These are phyloP conservation scores for Tuber aestivum DNA, from an alignment of 495 filamentous ascomycete genomes.

Conservation along the genomic window DNA sequence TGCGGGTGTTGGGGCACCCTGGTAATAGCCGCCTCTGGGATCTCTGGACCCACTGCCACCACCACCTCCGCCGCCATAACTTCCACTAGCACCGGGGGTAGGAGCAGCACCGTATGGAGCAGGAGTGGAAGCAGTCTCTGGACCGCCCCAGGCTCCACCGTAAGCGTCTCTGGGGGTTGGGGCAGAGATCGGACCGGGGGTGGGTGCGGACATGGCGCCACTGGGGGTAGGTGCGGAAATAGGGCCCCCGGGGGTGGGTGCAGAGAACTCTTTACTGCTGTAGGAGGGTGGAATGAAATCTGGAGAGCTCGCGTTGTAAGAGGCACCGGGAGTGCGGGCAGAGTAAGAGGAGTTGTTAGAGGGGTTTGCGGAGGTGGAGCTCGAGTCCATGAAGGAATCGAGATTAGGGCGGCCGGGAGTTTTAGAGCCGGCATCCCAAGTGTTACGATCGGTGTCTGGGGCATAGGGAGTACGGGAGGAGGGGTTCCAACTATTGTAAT, in stretches of 20 bases:
- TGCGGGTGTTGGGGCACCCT: slow-evolving; percentile 72
- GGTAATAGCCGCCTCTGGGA: slow-evolving; percentile 55
- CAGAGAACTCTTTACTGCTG: slow-evolving; percentile 52
- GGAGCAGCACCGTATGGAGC: slow-evolving; percentile 42
- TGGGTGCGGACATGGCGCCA: slow-evolving; percentile 62
- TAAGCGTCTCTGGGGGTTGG: slow-evolving; percentile 50
- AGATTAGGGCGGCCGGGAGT: slow-evolving; percentile 56
- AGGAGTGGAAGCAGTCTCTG: slow-evolving; percentile 46
- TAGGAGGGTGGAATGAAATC: slow-evolving; percentile 32
- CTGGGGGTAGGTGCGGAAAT: slow-evolving; percentile 67
- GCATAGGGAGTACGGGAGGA: slow-evolving; percentile 70
- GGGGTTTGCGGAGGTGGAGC: slow-evolving; percentile 21
- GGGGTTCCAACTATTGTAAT: slow-evolving; percentile 48
- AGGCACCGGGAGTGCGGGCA: slow-evolving; percentile 51
- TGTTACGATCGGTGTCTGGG: slow-evolving; percentile 59
- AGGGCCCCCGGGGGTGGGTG: slow-evolving; percentile 68
- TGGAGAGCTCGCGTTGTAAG: slow-evolving; percentile 47
- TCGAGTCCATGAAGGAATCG: slow-evolving; percentile 45
- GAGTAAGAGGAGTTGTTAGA: slow-evolving; percentile 36
- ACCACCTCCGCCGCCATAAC: slow-evolving; percentile 46
- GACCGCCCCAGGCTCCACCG: slow-evolving; percentile 40
- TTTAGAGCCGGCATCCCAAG: slow-evolving; percentile 66
- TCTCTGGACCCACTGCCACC: slow-evolving; percentile 52
- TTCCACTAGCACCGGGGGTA: slow-evolving; percentile 43
- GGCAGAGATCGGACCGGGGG: slow-evolving; percentile 66